Conservation (phyloP, 2,329 filamentous ascomycete species). For the Botrytis porri region DNA sequence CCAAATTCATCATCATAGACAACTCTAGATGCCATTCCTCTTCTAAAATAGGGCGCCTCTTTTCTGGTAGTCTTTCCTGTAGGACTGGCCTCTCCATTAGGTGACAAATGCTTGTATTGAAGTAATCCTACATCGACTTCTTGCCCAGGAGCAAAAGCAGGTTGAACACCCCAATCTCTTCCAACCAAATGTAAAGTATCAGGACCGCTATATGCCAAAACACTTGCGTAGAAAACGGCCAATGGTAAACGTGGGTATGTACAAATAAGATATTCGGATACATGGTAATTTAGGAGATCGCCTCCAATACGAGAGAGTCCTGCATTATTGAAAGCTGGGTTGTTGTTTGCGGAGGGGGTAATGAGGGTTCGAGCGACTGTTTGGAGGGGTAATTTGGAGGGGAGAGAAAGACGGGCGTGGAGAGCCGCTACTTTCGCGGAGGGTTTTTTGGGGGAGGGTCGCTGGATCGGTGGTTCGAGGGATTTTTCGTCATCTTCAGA, state of each 20-base stretch:
- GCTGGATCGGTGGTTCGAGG: background rate
- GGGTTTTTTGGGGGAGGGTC: slow-evolving; percentile 27
- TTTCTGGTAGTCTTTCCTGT: slow-evolving; percentile 52
- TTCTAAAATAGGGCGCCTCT: slow-evolving; percentile 56
- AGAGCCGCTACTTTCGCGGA: slow-evolving; percentile 92
- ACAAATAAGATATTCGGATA: slow-evolving; percentile 81
- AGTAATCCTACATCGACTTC: slow-evolving; percentile 91
- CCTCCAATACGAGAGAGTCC: slow-evolving; percentile 78
- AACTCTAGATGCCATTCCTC: slow-evolving; percentile 72
- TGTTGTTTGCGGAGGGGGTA: slow-evolving; percentile 77
- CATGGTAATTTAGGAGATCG: slow-evolving; percentile 83
- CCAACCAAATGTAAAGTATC: slow-evolving; percentile 71
- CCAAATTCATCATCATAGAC: slow-evolving; percentile 85
- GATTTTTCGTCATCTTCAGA: slow-evolving; percentile 30
- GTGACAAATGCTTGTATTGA: slow-evolving; percentile 62
- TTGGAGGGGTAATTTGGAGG: slow-evolving; percentile 76
- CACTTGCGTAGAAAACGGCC: slow-evolving; percentile 79
- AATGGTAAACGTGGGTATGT: slow-evolving; percentile 89
- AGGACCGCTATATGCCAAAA: slow-evolving; percentile 78
- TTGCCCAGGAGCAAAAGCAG: slow-evolving; percentile 77
- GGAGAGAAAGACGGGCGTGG: slow-evolving; percentile 82
- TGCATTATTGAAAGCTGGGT: slow-evolving; percentile 82
- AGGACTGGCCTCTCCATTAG: slow-evolving; percentile 41
- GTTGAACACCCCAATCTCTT: slow-evolving; percentile 87
- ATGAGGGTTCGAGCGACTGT: slow-evolving; percentile 84